Evolutionary conservation across 1,284 basidiomycete genomes (phyloP).

Genomic region (Hemileia vastatrix): DNA sequence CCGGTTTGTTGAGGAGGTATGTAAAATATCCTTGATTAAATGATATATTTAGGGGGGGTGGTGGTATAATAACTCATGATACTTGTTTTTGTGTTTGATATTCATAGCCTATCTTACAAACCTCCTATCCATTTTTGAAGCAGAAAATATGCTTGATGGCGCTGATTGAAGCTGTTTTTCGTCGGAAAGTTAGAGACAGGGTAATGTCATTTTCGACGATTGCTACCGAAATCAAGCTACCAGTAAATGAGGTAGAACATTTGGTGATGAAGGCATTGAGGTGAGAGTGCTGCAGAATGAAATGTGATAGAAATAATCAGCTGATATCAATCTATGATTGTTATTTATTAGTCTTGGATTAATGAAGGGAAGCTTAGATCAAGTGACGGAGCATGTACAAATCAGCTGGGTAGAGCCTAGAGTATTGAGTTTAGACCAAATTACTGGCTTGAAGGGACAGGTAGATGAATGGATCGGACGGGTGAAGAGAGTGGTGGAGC

Average conservation of each 20-base stretch:
- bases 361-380: conserved; percentile 82
- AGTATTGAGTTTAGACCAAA: conserved; percentile 77
- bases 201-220: conserved; percentile 80
- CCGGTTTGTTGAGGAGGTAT: conserved; percentile 72
- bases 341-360: conserved; percentile 81
- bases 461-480: conserved; percentile 72
- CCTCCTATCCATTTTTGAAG: conserved; percentile 78
- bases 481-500: conserved; percentile 62
- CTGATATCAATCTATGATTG: no score
- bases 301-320: no score
- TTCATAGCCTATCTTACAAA: conserved; percentile 72
- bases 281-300: no score
- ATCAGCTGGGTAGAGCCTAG: conserved; percentile 98
- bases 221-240: conserved; percentile 80
- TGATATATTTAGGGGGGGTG: neutral
- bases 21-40: conserved; percentile 33
- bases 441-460: conserved; percentile 65
- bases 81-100: neutral
- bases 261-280: conserved; percentile 96
- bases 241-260: conserved; percentile 88
- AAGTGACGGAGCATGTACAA: conserved; percentile 72
- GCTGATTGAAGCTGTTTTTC: conserved; percentile 91
- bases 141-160: conserved; percentile 99
- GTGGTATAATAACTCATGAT: neutral
- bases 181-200: conserved; percentile 56